Conservation (phyloP, 2,329 filamentous ascomycete genomes). For the Emergomyces orientalis region DNA sequence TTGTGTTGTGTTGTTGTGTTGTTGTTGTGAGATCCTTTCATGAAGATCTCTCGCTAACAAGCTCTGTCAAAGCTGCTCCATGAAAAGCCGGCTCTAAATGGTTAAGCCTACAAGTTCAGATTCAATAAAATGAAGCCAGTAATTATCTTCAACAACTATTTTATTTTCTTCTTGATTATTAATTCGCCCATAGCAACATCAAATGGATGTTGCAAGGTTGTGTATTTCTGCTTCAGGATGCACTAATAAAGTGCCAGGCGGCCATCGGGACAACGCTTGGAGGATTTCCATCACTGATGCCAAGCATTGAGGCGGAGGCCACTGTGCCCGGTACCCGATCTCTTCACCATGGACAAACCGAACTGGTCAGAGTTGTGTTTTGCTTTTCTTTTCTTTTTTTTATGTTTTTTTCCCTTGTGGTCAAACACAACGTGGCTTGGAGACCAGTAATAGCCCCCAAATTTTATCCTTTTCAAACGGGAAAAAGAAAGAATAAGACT, state of each 20-base stretch:
- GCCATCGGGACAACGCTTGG: not conserved
- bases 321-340: not conserved
- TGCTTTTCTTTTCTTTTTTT: not conserved
- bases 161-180: not conserved
- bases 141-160: not conserved
- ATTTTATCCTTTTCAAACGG: not conserved
- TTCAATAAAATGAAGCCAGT: not conserved
- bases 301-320: constrained; percentile 6
- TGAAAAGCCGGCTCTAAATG: not conserved
- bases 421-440: constrained; percentile 3
- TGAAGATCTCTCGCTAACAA: not conserved
- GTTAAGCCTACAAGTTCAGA: not conserved
- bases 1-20: too few species aligned
- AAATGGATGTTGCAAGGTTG: not conserved
- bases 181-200: not conserved
- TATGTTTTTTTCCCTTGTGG: not conserved
- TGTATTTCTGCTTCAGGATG: not conserved
- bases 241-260: not conserved
- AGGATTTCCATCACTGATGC: constrained; percentile 4
- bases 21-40: not conserved
- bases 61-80: not conserved
- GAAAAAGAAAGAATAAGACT: not conserved
- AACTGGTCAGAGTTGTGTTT: not conserved
- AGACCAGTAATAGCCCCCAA: not conserved
- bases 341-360: not conserved